Evolutionary conservation across 371 early-diverging fungal genomes (phyloP), one percentile per base, ranked within the genome.

Genomic region (Lichtheimia hyalospora): DNA sequence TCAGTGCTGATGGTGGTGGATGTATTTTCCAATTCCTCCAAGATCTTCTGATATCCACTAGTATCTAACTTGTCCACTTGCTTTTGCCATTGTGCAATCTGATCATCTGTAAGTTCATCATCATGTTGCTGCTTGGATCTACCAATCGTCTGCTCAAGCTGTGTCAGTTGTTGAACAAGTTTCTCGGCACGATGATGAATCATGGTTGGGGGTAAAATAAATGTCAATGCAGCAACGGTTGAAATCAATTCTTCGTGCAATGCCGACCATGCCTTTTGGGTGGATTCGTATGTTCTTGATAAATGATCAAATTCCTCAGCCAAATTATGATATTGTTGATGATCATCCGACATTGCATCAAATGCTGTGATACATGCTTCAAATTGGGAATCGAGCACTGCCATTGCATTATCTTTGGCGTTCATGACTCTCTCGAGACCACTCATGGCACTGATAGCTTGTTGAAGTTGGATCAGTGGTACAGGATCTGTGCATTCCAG

Each of bases 51-150:
- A 20, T 53, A 53, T 16, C 40, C 40, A 43, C 27, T 44, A 4
- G 63, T 49, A n/a, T 72, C 75, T 3, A 77, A 41, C 39, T 58
- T 25, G 52, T 77, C 78, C 39, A 74, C 66, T 14, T 60, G 63
- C 18, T 68, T 70, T 60, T 77, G 78, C 78, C 78, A 77, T 16
- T 62, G 52, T 10, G 62, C 60, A 18, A 77, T 64, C 20, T 70
- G 64, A 0, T 69, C 65, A 39, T 77, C 78, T 0, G 66, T 69
- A 1, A 76, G 64, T 20, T 41, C 25, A 3, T 60, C 28, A 27
- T 49, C 54, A 21, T 73, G 69, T 0, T 42, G 57, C 12, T 62
- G 10, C 34, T 34, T 5, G 34, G 6, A 34, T 0, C 34, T 34
- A 0, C 46, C 27, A 28, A 77, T 71, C 3, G 70, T 57, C 1